Conservation (phyloP, 163 green algal species). For the Coccomyxa subellipsoidea region DNA sequence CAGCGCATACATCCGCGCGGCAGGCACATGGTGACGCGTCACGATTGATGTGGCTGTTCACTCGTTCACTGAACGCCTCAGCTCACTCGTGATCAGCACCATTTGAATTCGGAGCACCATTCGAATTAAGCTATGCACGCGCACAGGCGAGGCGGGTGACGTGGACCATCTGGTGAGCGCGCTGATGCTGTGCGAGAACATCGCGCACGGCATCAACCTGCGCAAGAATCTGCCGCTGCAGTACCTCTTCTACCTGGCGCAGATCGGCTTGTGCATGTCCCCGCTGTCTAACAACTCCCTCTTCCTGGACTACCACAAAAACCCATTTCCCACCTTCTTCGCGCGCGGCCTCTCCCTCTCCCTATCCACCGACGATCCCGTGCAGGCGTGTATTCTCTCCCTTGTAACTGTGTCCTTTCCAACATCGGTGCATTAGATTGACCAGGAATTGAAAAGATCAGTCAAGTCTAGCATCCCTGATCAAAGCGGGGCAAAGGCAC, state of each 20-base stretch:
- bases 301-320: slow-evolving; percentile 99
- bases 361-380: slow-evolving; percentile 89
- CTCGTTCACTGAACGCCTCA: too few species aligned
- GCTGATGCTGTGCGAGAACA: slow-evolving; percentile 95
- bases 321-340: slow-evolving; percentile 98
- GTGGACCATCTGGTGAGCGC: slow-evolving; percentile 90
- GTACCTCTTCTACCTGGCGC: slow-evolving; percentile 83
- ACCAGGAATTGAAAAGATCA: too few species aligned
- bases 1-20: too few species aligned
- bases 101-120: too few species aligned
- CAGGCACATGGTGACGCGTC: too few species aligned
- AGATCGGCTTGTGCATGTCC: slow-evolving; percentile 97
- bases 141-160: slow-evolving; percentile 89
- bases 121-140: too few species aligned
- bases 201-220: slow-evolving; percentile 99
- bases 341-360: slow-evolving; percentile 73
- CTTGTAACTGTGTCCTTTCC: not conserved
- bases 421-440: not conserved
- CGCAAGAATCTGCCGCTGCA: slow-evolving; percentile 91
- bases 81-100: too few species aligned
- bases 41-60: too few species aligned
- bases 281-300: slow-evolving; percentile 98
- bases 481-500: too few species aligned
- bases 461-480: too few species aligned
- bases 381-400: slow-evolving; percentile 39